Evolutionary conservation across 345 rosid species (phyloP), one percentile per base, ranked within the genome.

Genomic region (Arabis hirsuta): DNA sequence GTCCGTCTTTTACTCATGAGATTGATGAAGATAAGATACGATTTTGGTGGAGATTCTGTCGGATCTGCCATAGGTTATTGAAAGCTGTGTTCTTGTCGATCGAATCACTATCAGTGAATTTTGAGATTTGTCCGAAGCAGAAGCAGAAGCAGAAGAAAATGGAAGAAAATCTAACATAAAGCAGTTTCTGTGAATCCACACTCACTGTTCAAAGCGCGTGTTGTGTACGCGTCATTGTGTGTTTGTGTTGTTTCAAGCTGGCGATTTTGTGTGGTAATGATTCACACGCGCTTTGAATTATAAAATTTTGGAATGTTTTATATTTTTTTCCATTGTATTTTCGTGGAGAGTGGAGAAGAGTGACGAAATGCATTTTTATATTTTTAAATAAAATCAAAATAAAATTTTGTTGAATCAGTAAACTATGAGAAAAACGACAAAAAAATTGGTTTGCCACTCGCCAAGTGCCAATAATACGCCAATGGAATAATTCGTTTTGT

Each of bases 1-100:
- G 90, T 90, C 66, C 86, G 75, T 75, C 96, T 84, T 78, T 85
- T 88, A 88, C 97, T 90, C 92, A 90, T 86, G 59, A 88, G 45
- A 62, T 46, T 57, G 8, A 90, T 69, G 12, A 88, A 66, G 57
- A 88, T 61, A n/a, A 19, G 67, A 81, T 83, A 85, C 2, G 85
- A 44, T 27, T 47, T 34, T 38, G 76, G 48, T 22, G 71, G 48
- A 31, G 67, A 55, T 55, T 45, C 42, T 27, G 13, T 46, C 27
- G 54, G 22, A 8, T 45, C 43, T 46, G 26, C 7, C 55, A 45
- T 46, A 10, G 43, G 54, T 27, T 6, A 26, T 26, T 24, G 31
- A 3, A 38, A 14, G 27, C 27, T 58, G 32, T 9, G 9, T 57
- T 16, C 27, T 32, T 57, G 5, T 12, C 8, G 20, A 31, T 31